A percentile compares a stretch with the other conserved stretches of the same genome.
These are phyloP conservation scores for Xylariaceae sp. DNA, from an alignment of 2,329 filamentous ascomycete genomes.

Conservation along the genomic window DNA sequence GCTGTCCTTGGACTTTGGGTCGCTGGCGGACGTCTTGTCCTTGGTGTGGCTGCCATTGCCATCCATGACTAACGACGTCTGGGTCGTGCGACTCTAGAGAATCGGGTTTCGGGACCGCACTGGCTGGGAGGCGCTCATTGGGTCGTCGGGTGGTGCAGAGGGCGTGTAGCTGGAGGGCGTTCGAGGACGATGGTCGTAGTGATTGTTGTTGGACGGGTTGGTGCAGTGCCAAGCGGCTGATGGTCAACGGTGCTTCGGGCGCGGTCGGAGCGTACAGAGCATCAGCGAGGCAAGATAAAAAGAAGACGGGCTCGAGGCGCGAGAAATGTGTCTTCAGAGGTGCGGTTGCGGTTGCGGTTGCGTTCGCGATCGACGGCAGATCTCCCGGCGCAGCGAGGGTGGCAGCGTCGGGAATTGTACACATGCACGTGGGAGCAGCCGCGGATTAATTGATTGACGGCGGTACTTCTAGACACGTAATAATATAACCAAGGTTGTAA, in stretches of 20 bases:
- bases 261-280: constrained; percentile 13
- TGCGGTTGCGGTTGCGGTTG: constrained; percentile 1
- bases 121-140: constrained; percentile 41
- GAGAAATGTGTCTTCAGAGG: not conserved
- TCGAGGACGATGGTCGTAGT: constrained; percentile 31
- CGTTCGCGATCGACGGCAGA: constrained; percentile 29
- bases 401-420: constrained; percentile 19
- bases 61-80: constrained; percentile 29
- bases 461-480: not conserved
- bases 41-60: constrained; percentile 38
- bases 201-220: constrained; percentile 34
- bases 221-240: constrained; percentile 37
- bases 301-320: constrained; percentile 12
- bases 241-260: constrained; percentile 24
- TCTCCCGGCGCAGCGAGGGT: constrained; percentile 16
- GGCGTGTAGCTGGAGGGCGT: constrained; percentile 41
- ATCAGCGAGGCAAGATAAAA: constrained; percentile 15
- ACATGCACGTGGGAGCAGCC: constrained; percentile 24
- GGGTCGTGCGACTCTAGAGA: constrained; percentile 22
- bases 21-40: constrained; percentile 39
- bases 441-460: constrained; percentile 22
- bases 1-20: constrained; percentile 37
- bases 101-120: constrained; percentile 34
- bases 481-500: too few species aligned
- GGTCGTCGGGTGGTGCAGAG: constrained; percentile 43